Percentiles rank a stretch among this genome's conserved stretches.
Evolutionary conservation across 805 yeast species (phyloP).

Genomic region (Saccharomycopsis guyanensis): DNA sequence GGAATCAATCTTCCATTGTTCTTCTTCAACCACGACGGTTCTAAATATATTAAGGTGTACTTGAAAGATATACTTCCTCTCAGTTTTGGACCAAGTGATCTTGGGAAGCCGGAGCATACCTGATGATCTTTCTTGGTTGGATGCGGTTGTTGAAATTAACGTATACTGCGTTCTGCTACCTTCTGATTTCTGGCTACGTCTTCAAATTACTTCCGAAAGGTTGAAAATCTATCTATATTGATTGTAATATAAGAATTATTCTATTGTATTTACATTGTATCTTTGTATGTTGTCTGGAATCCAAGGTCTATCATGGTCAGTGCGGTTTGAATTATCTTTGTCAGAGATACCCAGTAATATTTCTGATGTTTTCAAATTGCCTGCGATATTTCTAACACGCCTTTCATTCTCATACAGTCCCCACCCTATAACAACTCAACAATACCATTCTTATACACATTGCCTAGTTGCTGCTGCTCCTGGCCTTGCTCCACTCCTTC

Average conservation of each 20-base stretch:
- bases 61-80: conserved; percentile 65
- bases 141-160: too few species aligned
- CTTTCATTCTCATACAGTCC: not conserved
- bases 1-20: conserved; percentile 49
- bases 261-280: too few species aligned
- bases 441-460: not conserved
- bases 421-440: not conserved
- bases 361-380: too few species aligned
- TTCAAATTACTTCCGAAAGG: too few species aligned
- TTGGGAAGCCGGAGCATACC: conserved; percentile 25
- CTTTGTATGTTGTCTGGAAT: too few species aligned
- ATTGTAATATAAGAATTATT: not conserved
- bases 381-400: too few species aligned
- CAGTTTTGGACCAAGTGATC: conserved; percentile 79
- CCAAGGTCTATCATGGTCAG: too few species aligned
- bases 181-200: too few species aligned
- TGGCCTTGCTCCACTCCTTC: not conserved
- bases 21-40: conserved; percentile 58
- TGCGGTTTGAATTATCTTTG: too few species aligned
- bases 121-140: not conserved
- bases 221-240: not conserved
- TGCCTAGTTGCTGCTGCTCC: not conserved
- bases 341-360: too few species aligned
- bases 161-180: too few species aligned
- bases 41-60: conserved; percentile 36